A percentile compares a stretch with the other conserved stretches of the same genome.
Evolutionary conservation across 2,329 filamentous ascomycete genomes (phyloP).

Genomic region (Xylariaceae sp.): DNA sequence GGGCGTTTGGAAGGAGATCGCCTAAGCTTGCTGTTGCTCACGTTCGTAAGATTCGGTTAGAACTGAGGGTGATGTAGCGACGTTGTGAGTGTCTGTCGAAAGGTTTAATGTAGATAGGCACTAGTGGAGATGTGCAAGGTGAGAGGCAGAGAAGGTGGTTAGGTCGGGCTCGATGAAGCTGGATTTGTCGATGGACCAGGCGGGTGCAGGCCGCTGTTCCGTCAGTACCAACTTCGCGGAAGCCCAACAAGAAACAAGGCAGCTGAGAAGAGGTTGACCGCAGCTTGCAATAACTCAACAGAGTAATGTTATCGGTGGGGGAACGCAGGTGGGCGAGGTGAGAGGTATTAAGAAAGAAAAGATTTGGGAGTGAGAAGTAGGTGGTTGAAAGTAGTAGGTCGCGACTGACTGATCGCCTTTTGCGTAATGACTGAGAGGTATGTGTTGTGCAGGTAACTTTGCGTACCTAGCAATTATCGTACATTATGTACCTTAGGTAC

Average conservation of each 20-base stretch:
- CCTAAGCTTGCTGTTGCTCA: slow-evolving; percentile 18
- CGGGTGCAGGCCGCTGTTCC: slow-evolving; percentile 43
- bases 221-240: slow-evolving; percentile 26
- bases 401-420: slow-evolving; percentile 22
- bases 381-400: slow-evolving; percentile 15
- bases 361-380: slow-evolving; percentile 21
- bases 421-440: slow-evolving; percentile 29
- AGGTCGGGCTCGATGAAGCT: slow-evolving; percentile 32
- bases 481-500: not conserved
- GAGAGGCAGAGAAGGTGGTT: slow-evolving; percentile 21
- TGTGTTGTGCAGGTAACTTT: slow-evolving; percentile 19
- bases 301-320: slow-evolving; percentile 5
- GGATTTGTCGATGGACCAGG: slow-evolving; percentile 32
- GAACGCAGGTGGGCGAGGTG: slow-evolving; percentile 2
- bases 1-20: slow-evolving; percentile 15
- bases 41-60: slow-evolving; percentile 20
- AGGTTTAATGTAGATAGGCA: not conserved
- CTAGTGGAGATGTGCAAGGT: slow-evolving; percentile 17
- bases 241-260: slow-evolving; percentile 6
- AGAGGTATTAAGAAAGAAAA: slow-evolving; percentile 10
- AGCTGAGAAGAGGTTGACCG: not conserved
- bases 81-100: slow-evolving; percentile 4
- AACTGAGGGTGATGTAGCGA: not conserved
- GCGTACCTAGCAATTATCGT: slow-evolving; percentile 4
- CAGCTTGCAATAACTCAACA: slow-evolving; percentile 1